Conservation (phyloP, 805 yeast species). For the Sporopachydermia lactativora region DNA sequence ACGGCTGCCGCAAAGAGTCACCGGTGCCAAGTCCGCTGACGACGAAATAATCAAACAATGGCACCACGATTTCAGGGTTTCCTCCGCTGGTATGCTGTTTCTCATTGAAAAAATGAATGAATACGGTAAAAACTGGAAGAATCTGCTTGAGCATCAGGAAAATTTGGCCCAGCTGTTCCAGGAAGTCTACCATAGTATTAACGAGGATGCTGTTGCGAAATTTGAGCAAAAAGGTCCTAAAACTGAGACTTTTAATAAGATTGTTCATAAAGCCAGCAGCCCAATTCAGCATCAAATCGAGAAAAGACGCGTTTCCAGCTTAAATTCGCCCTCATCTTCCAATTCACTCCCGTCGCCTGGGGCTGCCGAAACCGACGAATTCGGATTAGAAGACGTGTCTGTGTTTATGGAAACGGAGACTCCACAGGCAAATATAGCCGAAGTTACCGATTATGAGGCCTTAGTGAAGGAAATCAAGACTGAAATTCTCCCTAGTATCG, state of each 20-base stretch:
- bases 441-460: background rate
- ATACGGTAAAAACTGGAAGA: background rate
- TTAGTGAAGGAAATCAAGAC: background rate
- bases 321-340: too few species aligned
- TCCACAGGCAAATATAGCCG: background rate
- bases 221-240: background rate
- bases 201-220: background rate
- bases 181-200: background rate
- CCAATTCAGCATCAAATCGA: background rate
- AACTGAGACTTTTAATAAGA: background rate
- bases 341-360: too few species aligned
- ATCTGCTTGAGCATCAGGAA: background rate
- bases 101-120: background rate
- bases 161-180: background rate
- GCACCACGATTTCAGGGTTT: constrained; percentile 10
- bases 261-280: background rate
- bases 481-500: background rate
- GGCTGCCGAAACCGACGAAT: background rate
- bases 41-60: constrained; percentile 20
- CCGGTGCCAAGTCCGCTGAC: constrained; percentile 20
- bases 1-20: constrained; percentile 21
- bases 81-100: background rate
- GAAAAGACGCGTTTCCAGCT: background rate
- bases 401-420: constrained; percentile 1
- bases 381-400: background rate